Conservation (phyloP, 139 green algal genomes). For the Asterochloris erici region DNA sequence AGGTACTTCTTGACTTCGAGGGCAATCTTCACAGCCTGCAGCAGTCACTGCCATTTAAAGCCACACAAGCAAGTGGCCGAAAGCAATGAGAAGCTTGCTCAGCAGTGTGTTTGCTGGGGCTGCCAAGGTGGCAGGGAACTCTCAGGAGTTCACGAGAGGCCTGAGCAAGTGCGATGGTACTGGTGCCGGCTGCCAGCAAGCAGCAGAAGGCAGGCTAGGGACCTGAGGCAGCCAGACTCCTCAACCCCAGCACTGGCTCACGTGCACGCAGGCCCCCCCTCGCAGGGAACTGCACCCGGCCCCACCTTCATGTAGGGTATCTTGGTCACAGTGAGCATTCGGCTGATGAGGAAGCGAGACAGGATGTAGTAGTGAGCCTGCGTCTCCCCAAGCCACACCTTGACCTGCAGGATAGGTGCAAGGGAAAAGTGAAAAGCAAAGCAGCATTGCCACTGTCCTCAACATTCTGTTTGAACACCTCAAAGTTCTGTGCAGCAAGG, state of each 20-base stretch:
- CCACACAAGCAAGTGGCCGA: too few relatives aligned
- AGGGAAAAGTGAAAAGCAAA: neutral
- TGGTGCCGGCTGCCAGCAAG: too few relatives aligned
- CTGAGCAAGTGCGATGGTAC: neutral
- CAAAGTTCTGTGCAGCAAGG: too few relatives aligned
- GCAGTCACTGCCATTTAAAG: neutral
- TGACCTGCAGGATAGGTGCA: slow-evolving; percentile 44
- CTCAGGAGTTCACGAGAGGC: too few relatives aligned
- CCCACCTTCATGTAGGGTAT: slow-evolving; percentile 74
- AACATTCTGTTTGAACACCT: neutral
- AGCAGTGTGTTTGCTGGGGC: too few relatives aligned
- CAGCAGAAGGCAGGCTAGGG: too few relatives aligned
- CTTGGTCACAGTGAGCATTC: slow-evolving; percentile 89
- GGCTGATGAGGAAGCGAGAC: slow-evolving; percentile 84
- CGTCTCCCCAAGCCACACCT: slow-evolving; percentile 73
- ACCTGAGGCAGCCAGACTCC: too few relatives aligned
- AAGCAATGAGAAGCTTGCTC: too few relatives aligned
- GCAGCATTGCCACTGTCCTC: neutral
- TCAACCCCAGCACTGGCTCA: too few relatives aligned
- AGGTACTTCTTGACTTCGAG: slow-evolving; percentile 92
- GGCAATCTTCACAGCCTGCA: slow-evolving; percentile 85
- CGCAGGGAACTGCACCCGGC: neutral
- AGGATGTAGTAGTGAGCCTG: slow-evolving; percentile 90
- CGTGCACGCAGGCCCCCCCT: too few relatives aligned
- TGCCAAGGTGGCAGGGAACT: too few relatives aligned